A percentile compares a stretch with the other conserved stretches of the same genome.
Evolutionary conservation across 2,329 filamentous ascomycete genomes (phyloP).

Genomic region (Ophiosphaerella narmari): DNA sequence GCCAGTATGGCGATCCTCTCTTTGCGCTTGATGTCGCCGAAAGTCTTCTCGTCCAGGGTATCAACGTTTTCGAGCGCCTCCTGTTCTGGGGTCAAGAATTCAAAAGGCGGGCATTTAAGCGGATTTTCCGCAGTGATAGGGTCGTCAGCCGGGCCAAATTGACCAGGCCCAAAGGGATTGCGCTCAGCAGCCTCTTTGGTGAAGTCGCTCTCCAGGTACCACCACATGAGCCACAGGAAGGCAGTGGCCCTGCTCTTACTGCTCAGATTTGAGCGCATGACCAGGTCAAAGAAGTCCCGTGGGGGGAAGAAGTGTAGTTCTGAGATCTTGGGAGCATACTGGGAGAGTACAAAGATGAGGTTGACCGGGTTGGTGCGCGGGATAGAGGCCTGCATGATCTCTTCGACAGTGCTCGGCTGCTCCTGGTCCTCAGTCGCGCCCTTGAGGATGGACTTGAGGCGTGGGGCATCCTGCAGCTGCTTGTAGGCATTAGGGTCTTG

Average conservation of each 20-base stretch:
- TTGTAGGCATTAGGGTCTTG: conserved; percentile 97
- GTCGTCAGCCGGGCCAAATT: conserved; percentile 42
- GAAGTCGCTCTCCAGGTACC: conserved; percentile 96
- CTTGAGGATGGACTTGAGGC: conserved; percentile 95
- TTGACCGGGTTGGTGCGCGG: conserved; percentile 97
- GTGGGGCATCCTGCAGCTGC: conserved; percentile 92
- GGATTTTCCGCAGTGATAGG: conserved; percentile 51
- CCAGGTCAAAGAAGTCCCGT: conserved; percentile 92
- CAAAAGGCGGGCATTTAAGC: conserved; percentile 67
- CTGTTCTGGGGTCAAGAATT: conserved; percentile 68
- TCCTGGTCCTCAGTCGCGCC: conserved; percentile 89
- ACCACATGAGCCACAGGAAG: conserved; percentile 99
- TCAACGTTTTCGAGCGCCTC: conserved; percentile 75
- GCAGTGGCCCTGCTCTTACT: conserved; percentile 83
- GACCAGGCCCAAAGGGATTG: conserved; percentile 82
- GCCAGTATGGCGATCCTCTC: conserved; percentile 74
- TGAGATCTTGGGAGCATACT: conserved; percentile 87
- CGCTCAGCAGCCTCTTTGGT: conserved; percentile 82
- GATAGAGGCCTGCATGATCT: conserved; percentile 70
- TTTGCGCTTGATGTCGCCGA: conserved; percentile 73
- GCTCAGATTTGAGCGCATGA: conserved; percentile 85
- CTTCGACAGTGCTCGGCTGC: conserved; percentile 82
- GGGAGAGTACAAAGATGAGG: conserved; percentile 90
- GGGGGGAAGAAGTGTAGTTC: conserved; percentile 86
- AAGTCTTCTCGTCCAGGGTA: conserved; percentile 69